A percentile compares a stretch with the other conserved stretches of the same genome.
phyloP scores from a whole-genome alignment of 306 rosid species.

The Trichosanthes truncata region DNA sequence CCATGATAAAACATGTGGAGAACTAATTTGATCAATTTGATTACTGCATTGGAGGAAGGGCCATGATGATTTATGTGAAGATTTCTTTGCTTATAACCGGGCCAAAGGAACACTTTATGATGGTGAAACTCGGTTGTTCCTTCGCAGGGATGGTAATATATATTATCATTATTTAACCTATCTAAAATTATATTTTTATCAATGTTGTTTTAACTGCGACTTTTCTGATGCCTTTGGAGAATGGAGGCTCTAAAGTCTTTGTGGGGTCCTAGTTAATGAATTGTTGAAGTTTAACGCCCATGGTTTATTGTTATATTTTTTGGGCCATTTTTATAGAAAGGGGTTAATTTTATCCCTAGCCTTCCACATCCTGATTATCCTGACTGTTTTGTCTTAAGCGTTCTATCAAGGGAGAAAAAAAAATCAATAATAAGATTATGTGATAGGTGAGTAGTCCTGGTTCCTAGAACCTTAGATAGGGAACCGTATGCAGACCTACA shows the following conservation, averaged over 20 bases:
- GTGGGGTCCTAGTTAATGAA: neutral
- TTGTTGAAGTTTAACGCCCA: neutral
- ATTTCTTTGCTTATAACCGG: slow-evolving; percentile 82
- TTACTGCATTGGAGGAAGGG: slow-evolving; percentile 46
- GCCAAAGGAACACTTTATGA: slow-evolving; percentile 95
- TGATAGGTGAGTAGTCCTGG: neutral
- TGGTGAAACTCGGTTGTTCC: slow-evolving; percentile 90
- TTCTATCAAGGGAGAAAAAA: neutral
- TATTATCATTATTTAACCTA: neutral
- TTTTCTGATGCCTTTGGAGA: neutral
- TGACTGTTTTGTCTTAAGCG: neutral
- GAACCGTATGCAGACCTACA: neutral
- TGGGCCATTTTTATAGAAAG: neutral
- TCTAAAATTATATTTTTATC: neutral
- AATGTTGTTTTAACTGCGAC: neutral
- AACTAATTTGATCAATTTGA: slow-evolving; percentile 5
- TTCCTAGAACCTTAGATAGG: neutral
- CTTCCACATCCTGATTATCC: neutral
- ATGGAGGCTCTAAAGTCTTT: neutral
- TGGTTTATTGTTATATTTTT: neutral
- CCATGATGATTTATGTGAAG: slow-evolving; percentile 89
- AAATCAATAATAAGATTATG: neutral
- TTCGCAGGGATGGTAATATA: slow-evolving; percentile 48
- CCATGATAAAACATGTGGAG: neutral
- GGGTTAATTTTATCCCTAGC: neutral